A percentile compares a stretch with the other conserved stretches of the same genome.
Evolutionary conservation across 2,329 filamentous ascomycete genomes (phyloP).

Genomic region (Microdochium trichocladiopsis): DNA sequence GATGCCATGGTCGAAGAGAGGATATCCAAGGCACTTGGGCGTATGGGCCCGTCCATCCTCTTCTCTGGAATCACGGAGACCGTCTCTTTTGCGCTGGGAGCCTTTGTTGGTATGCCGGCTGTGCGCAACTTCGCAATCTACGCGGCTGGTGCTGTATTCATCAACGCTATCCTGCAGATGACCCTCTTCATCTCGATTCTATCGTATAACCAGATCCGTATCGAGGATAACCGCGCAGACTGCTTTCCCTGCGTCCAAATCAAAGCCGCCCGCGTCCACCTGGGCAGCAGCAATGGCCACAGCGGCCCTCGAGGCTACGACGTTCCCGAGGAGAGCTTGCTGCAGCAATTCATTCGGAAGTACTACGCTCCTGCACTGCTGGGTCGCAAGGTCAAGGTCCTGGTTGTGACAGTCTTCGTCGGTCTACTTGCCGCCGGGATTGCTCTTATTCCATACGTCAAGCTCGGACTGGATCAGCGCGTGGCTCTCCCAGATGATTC

Average conservation of each 20-base stretch:
- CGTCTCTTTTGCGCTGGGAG: conserved; percentile 83
- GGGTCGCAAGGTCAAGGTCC: conserved; percentile 70
- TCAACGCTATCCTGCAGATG: conserved; percentile 94
- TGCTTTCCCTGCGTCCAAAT: conserved; percentile 87
- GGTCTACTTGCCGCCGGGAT: conserved; percentile 81
- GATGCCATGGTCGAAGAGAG: conserved; percentile 83
- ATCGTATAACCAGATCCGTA: conserved; percentile 82
- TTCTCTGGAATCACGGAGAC: conserved; percentile 95
- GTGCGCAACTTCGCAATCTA: conserved; percentile 97
- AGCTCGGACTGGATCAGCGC: conserved; percentile 87
- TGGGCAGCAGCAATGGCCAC: conserved; percentile 55
- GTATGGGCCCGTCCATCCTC: conserved; percentile 95
- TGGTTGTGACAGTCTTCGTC: conserved; percentile 73
- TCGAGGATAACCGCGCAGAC: conserved; percentile 83
- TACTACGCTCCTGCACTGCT: conserved; percentile 79
- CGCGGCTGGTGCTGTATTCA: conserved; percentile 89
- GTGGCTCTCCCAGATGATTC: conserved; percentile 91
- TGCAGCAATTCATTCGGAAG: conserved; percentile 87
- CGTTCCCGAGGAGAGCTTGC: conserved; percentile 71
- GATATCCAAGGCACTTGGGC: conserved; percentile 79
- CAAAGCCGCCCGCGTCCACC: conserved; percentile 62
- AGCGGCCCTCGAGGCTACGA: conserved; percentile 57
- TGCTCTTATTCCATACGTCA: conserved; percentile 74
- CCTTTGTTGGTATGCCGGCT: conserved; percentile 94
- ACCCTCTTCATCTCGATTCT: conserved; percentile 95